A percentile compares a stretch with the other conserved stretches of the same genome.
These are phyloP conservation scores for Exserohilum turcica DNA, from an alignment of 2,329 filamentous ascomycete genomes.

Conservation along the genomic window DNA sequence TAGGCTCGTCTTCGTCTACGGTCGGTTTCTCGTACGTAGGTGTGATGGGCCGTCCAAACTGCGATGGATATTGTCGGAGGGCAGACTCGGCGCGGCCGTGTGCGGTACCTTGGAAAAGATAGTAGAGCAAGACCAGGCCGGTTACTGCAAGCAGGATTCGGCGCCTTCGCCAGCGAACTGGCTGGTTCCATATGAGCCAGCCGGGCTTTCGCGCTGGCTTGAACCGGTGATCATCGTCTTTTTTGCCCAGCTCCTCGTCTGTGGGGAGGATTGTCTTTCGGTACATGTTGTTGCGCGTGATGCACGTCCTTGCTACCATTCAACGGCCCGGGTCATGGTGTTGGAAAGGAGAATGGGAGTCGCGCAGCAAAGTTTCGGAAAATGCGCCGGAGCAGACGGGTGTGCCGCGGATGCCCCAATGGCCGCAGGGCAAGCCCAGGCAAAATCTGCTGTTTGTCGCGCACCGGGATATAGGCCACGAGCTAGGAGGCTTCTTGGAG, in stretches of 20 bases:
- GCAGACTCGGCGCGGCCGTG: neutral
- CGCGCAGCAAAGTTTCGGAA: neutral
- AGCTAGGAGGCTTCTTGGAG: too few relatives aligned
- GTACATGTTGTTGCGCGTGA: slow-evolving; percentile 35
- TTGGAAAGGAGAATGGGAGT: slow-evolving; percentile 8
- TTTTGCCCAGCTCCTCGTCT: slow-evolving; percentile 69
- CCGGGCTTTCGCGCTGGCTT: slow-evolving; percentile 48
- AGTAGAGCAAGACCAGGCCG: slow-evolving; percentile 59
- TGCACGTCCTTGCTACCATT: slow-evolving; percentile 25
- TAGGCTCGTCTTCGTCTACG: slow-evolving; percentile 22
- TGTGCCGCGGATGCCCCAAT: neutral
- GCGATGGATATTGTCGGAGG: slow-evolving; percentile 2
- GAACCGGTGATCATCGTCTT: slow-evolving; percentile 63
- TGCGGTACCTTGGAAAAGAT: slow-evolving; percentile 59
- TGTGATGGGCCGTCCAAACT: slow-evolving; percentile 8
- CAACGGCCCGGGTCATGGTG: slow-evolving; percentile 32
- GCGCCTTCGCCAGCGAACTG: slow-evolving; percentile 55
- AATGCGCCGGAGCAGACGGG: neutral
- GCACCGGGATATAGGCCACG: too few relatives aligned
- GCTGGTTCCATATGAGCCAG: slow-evolving; percentile 29
- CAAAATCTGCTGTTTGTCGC: too few relatives aligned
- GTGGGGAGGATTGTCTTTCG: slow-evolving; percentile 53
- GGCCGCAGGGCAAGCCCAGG: too few relatives aligned
- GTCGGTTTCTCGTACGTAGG: slow-evolving; percentile 16
- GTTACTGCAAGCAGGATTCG: slow-evolving; percentile 51